Base-by-base conservation (phyloP, 2,329 filamentous ascomycete genomes). In the Aspergillus phoenicis region DNA sequence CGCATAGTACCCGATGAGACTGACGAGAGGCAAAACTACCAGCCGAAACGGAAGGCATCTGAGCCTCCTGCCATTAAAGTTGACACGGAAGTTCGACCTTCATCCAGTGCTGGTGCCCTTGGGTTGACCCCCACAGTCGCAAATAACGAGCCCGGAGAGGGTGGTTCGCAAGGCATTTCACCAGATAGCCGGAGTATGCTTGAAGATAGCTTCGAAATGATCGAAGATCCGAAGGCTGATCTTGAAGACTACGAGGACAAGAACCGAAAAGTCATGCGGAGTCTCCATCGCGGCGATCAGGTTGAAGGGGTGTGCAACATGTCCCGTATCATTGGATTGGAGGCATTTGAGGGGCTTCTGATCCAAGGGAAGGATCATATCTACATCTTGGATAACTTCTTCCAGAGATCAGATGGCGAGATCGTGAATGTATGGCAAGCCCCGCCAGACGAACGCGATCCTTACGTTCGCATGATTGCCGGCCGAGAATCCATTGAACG, bases 341-440 rank as follows among this genome's bases (percentile, higher is more conserved):
- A 99, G 73, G 93, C 93, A 8, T 92, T 91, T 63, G 96, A 99
- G 74, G 95, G 95, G 7, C 88, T 99, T 45, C 82, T 99, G 36
- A 96, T 99, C 58, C 84, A 98, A 43, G 95, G 95, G 17, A 97
- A 96, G 75, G 90, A 94, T 68, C 90, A 88, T 52, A 84, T 99
- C 15, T 99, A 99, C 73, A 89, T 99, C 67, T 90, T 98, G 77
- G 95, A 99, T 77, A 94, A 95, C 68, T 94, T 97, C 71, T 98
- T 99, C 74, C 94, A 98, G 72, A 88, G 94, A 64, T 89, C 91
- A 2, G 95, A 97, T 71, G 94, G 94, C 11, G 96, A 99, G 74
- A 97, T 99, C 71, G 91, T 99, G 61, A 94, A 97, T 70, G 93
- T 97, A 8, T 94, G 91, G 87, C 93, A 98, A 76, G 96, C 95